Percentiles rank a stretch among this genome's conserved stretches.
Conservation (phyloP, 495 filamentous ascomycete genomes). For the Tuber microsphaerosporum region DNA sequence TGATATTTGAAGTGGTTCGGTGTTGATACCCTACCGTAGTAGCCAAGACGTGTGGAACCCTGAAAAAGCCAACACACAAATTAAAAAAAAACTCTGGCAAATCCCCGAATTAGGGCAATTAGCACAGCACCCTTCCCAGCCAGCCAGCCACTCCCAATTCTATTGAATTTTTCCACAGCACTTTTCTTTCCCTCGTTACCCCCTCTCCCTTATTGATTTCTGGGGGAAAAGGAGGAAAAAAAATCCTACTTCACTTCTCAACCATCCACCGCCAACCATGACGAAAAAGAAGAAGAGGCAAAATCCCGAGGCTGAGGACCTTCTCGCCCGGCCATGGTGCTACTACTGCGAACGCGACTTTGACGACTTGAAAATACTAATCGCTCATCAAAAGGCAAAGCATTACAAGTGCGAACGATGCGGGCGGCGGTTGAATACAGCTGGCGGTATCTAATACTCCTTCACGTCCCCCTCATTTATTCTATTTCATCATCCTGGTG, state of each 20-base stretch:
- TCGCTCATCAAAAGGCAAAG: slow-evolving; percentile 94
- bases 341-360: slow-evolving; percentile 99
- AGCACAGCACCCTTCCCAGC: background rate
- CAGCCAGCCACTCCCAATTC: background rate
- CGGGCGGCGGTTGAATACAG: slow-evolving; percentile 79
- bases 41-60: background rate
- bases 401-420: slow-evolving; percentile 96
- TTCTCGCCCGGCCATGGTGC: slow-evolving; percentile 85
- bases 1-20: background rate
- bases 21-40: background rate
- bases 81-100: background rate
- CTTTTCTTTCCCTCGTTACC: background rate
- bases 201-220: background rate
- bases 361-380: slow-evolving; percentile 90
- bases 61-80: background rate
- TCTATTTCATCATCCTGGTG: slow-evolving; percentile 24
- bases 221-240: background rate
- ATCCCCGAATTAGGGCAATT: background rate
- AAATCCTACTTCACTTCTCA: background rate
- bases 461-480: slow-evolving; percentile 4
- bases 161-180: background rate
- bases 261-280: slow-evolving; percentile 18
- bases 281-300: slow-evolving; percentile 86
- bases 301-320: slow-evolving; percentile 77
- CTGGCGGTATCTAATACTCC: slow-evolving; percentile 61